These are phyloP conservation scores for Coelastrella sp. DNA, from an alignment of 139 green algal genomes.

Conservation along the genomic window DNA sequence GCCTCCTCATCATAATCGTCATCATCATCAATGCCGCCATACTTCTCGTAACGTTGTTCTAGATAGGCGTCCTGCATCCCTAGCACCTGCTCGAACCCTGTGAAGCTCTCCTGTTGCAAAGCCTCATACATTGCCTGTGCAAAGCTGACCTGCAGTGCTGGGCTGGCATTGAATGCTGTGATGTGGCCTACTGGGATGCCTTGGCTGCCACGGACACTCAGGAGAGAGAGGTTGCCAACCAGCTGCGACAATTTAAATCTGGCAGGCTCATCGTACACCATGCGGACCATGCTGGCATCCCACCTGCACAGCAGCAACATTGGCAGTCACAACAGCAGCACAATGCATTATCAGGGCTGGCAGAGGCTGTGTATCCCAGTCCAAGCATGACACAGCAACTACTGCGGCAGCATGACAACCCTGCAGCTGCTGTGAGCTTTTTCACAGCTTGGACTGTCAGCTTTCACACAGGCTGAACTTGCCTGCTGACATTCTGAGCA, in stretches of 20 bases:
- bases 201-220: constrained; percentile 57
- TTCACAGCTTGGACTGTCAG: no score
- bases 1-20: neutral
- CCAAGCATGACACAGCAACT: neutral
- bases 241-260: constrained; percentile 80
- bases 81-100: neutral
- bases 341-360: neutral
- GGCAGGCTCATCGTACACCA: constrained; percentile 75
- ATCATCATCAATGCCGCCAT: neutral
- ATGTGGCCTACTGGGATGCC: constrained; percentile 82
- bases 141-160: constrained; percentile 68
- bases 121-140: constrained; percentile 43
- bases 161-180: constrained; percentile 78
- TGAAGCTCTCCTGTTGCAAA: constrained; percentile 12
- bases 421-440: no score
- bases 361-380: neutral
- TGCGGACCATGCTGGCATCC: constrained; percentile 65
- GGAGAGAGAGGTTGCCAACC: constrained; percentile 79
- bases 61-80: neutral
- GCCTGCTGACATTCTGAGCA: no score
- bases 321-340: neutral
- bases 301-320: constrained; percentile 44
- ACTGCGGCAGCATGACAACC: neutral
- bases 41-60: neutral
- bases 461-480: no score